Evolutionary conservation across 345 rosid genomes (phyloP), one percentile per base, ranked within the genome.

Genomic region (Gossypium rotundifolium): DNA sequence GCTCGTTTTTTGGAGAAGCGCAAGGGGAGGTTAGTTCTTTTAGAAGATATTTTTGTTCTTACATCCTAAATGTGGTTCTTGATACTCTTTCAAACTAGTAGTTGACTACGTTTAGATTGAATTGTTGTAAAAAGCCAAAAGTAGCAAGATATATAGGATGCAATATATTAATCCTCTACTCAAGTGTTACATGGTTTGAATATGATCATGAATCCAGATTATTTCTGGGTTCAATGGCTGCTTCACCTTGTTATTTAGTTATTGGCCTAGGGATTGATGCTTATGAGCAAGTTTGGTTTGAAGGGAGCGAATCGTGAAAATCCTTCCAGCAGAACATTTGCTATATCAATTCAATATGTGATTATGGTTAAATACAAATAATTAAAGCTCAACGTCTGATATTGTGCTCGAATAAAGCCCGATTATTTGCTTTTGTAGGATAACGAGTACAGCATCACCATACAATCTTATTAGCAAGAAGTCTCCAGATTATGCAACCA

Each of bases 1-100:
- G 99, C 98, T 81, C 82, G 94, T 58, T 95, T 95, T 82, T 84
- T 95, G 85, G 98, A 93, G 91, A 93, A 91, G 86, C 96, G 99
- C 79, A 95, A 90, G 84, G 96, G 91, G 81, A 89, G 98, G 99
- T 75, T 54, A 20, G 77, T 64, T 62, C 1, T 46, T 63, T 4
- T 13, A 13, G 51, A 8, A 71, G 44, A 25, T 51, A 12, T 25
- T 68, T 46, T 27, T 33, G 13, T 51, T 25, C 12, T 46, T 33
- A 33, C 40, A 5, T 33, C 44, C 23, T n/a, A 3, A 51, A 64
- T 40, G 42, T 40, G 23, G 25, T 10, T 40, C 13, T n/a, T 64
- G 27, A 63, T 14, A 33, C 11, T 55, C 48, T 63, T 38, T 4
- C 14, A 38, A 64, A n/a, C 65, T 61, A 64, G 25, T n/a, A 18